Percentiles rank a stretch among this genome's conserved stretches.
These are phyloP conservation scores for Neospermospora avenae DNA, from an alignment of 2,329 filamentous ascomycete species.

Conservation along the genomic window DNA sequence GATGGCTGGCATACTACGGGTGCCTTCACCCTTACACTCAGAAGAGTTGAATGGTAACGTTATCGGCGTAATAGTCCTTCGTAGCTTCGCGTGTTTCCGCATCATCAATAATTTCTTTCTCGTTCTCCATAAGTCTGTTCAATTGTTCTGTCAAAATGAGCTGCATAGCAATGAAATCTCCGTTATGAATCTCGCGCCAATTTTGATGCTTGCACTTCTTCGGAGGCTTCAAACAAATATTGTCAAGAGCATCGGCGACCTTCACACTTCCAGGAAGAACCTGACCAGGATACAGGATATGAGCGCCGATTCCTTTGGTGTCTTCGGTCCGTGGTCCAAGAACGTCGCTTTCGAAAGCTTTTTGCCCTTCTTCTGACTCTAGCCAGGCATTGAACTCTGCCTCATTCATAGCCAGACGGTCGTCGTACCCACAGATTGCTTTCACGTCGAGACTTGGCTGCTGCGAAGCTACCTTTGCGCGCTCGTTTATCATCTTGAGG, in stretches of 20 bases:
- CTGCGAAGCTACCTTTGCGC: constrained; percentile 22
- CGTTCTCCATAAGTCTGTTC: constrained; percentile 20
- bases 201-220: constrained; percentile 29
- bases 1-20: too few species aligned
- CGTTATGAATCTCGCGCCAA: constrained; percentile 29
- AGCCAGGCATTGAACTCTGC: constrained; percentile 29
- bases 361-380: constrained; percentile 26
- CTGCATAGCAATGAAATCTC: constrained; percentile 19
- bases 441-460: constrained; percentile 25
- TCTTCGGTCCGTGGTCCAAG: constrained; percentile 32
- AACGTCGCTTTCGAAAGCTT: constrained; percentile 24
- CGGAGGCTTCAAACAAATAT: constrained; percentile 28
- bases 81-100: constrained; percentile 32
- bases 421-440: constrained; percentile 33
- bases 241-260: constrained; percentile 23
- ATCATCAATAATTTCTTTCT: constrained; percentile 30
- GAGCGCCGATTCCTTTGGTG: constrained; percentile 20
- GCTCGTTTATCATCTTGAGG: constrained; percentile 28
- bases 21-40: too few species aligned
- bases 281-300: constrained; percentile 23
- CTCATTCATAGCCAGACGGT: constrained; percentile 32
- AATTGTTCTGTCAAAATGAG: constrained; percentile 15
- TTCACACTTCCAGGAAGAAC: constrained; percentile 3
- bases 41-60: constrained; percentile 17
- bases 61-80: constrained; percentile 30